A percentile compares a stretch with the other conserved stretches of the same genome.
phyloP scores from a whole-genome alignment of 2,329 filamentous ascomycete genomes.

The Alternaria sp. region DNA sequence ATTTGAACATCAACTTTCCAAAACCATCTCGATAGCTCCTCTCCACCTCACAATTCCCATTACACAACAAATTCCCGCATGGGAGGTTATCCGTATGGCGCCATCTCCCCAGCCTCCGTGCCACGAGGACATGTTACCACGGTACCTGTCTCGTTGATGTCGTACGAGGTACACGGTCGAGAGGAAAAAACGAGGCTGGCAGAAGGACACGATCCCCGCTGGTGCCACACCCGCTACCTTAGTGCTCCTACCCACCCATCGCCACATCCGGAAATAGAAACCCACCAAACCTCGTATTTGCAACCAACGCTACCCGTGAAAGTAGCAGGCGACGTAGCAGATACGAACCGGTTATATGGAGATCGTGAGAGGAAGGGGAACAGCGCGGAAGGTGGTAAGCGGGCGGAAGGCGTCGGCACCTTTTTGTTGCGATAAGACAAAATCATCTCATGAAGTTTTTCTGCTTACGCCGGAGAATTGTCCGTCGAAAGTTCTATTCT shows the following conservation, averaged over 20 bases:
- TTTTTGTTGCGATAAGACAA: neutral
- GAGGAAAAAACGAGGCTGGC: neutral
- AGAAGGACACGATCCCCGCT: conserved; percentile 5
- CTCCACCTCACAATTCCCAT: neutral
- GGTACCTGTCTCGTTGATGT: neutral
- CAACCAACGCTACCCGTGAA: neutral
- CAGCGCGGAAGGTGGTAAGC: neutral
- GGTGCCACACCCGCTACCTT: conserved; percentile 4
- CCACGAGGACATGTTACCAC: neutral
- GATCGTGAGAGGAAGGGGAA: neutral
- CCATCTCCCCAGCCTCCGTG: neutral
- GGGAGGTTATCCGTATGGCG: neutral
- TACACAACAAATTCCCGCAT: neutral
- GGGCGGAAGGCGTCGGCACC: neutral
- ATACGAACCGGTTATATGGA: neutral
- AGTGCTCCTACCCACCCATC: neutral
- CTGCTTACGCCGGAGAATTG: neutral
- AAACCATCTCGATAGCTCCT: neutral
- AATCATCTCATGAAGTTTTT: no score
- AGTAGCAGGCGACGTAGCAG: neutral
- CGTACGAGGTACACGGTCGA: neutral
- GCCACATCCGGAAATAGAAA: conserved; percentile 6
- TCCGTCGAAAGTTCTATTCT: neutral
- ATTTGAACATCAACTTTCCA: neutral
- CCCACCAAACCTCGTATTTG: conserved; percentile 1